phyloP scores from a whole-genome alignment of 2,329 filamentous ascomycete species.

The Diaporthe citrichinensis region DNA sequence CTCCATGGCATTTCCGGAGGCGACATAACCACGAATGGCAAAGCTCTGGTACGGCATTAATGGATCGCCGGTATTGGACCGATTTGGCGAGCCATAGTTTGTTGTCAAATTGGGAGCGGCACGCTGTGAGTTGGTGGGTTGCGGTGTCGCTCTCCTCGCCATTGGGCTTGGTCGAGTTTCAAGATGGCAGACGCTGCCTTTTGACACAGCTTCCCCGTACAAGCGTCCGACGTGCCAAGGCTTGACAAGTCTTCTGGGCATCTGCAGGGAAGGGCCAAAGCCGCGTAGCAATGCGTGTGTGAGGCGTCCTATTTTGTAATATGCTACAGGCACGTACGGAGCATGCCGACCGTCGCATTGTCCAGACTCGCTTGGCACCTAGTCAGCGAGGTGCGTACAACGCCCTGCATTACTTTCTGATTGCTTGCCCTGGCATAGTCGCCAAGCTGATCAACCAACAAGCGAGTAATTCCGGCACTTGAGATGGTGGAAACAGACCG shows the following conservation, averaged over 20 bases:
- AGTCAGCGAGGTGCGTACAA: constrained; percentile 18
- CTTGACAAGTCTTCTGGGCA: constrained; percentile 31
- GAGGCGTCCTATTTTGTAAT: constrained; percentile 13
- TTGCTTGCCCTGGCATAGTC: constrained; percentile 26
- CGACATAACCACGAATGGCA: constrained; percentile 16
- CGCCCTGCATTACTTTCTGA: neutral
- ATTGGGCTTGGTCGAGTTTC: constrained; percentile 33
- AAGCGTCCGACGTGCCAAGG: constrained; percentile 37
- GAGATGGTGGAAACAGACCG: constrained; percentile 17
- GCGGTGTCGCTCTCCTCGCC: constrained; percentile 6
- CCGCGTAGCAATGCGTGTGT: constrained; percentile 11
- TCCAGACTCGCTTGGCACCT: constrained; percentile 9
- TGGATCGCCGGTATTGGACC: constrained; percentile 21
- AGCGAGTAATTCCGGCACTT: constrained; percentile 31
- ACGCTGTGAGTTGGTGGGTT: constrained; percentile 1
- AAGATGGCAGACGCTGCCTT: constrained; percentile 14
- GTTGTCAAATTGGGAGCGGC: constrained; percentile 16
- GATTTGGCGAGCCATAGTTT: constrained; percentile 18
- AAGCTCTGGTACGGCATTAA: constrained; percentile 23
- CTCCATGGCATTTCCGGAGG: constrained; percentile 29
- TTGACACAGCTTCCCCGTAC: constrained; percentile 18
- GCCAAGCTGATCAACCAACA: constrained; percentile 33
- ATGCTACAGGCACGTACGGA: constrained; percentile 5
- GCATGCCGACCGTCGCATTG: constrained; percentile 27
- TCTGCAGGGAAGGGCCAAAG: constrained; percentile 5